A percentile compares a stretch with the other conserved stretches of the same genome.
These are phyloP conservation scores for Hymenoscyphus fraxineus DNA, from an alignment of 2,329 filamentous ascomycete genomes.

Conservation along the genomic window DNA sequence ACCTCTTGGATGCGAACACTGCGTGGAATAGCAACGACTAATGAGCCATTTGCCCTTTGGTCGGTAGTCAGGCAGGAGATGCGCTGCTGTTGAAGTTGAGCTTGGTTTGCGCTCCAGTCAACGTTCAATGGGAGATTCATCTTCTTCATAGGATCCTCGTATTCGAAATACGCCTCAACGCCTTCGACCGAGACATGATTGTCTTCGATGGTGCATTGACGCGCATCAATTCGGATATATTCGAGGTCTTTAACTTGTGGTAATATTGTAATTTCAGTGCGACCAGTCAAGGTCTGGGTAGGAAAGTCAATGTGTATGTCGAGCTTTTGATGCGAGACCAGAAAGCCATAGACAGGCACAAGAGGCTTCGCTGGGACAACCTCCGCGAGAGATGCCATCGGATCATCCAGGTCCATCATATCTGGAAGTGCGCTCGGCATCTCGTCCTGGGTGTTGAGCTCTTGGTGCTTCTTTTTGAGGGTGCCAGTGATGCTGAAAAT, in stretches of 20 bases:
- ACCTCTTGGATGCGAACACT: conserved; percentile 59
- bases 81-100: conserved; percentile 68
- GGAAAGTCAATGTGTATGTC: conserved; percentile 86
- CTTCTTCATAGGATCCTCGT: conserved; percentile 62
- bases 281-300: conserved; percentile 69
- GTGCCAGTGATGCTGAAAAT: conserved; percentile 2
- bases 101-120: conserved; percentile 67
- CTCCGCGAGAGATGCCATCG: conserved; percentile 9
- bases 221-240: conserved; percentile 57
- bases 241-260: conserved; percentile 54
- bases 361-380: conserved; percentile 13
- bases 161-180: conserved; percentile 32
- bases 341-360: conserved; percentile 35
- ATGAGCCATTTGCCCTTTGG: conserved; percentile 48
- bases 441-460: conserved; percentile 1
- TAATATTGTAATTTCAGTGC: conserved; percentile 71
- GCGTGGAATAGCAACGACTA: conserved; percentile 57
- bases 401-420: conserved; percentile 20
- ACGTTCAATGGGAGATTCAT: conserved; percentile 58
- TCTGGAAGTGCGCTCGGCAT: conserved; percentile 30
- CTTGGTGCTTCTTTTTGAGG: conserved; percentile 5
- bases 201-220: conserved; percentile 56
- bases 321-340: conserved; percentile 78
- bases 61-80: conserved; percentile 41
- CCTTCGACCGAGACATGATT: conserved; percentile 49